Conservation (phyloP, 805 yeast species). For the Zygoascus ofunaensis region DNA sequence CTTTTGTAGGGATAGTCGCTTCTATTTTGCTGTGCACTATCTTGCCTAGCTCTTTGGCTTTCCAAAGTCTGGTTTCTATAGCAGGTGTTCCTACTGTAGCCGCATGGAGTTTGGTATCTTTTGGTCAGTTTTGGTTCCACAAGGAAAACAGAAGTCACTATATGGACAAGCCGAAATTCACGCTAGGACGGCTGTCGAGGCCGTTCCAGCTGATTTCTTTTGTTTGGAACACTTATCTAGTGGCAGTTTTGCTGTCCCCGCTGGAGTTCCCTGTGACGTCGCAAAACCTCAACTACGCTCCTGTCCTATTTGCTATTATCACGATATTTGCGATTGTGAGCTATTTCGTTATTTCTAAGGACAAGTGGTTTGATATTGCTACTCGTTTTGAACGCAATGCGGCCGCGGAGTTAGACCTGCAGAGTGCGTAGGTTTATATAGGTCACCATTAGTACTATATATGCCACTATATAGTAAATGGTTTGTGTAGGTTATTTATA, state of each 20-base stretch:
- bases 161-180: slow-evolving; percentile 9
- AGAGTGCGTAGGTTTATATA: too few species aligned
- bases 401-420: too few species aligned
- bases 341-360: slow-evolving; percentile 13
- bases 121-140: slow-evolving; percentile 17
- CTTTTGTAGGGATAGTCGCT: slow-evolving; percentile 16
- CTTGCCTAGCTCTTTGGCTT: slow-evolving; percentile 17
- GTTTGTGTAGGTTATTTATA: too few species aligned
- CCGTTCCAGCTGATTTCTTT: slow-evolving; percentile 15
- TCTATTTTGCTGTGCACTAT: slow-evolving; percentile 18
- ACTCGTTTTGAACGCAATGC: neutral
- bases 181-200: slow-evolving; percentile 15
- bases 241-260: slow-evolving; percentile 17
- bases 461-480: too few species aligned
- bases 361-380: slow-evolving; percentile 12
- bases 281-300: slow-evolving; percentile 18
- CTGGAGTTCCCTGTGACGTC: slow-evolving; percentile 17
- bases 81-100: slow-evolving; percentile 19
- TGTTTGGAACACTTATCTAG: slow-evolving; percentile 15
- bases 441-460: too few species aligned
- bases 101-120: slow-evolving; percentile 17
- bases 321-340: slow-evolving; percentile 15
- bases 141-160: slow-evolving; percentile 5
- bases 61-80: slow-evolving; percentile 18
- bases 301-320: slow-evolving; percentile 16